Percentiles rank a stretch among this genome's conserved stretches.
Conservation (phyloP, 1,139 yeast species). For the Taiozyma sp. region DNA sequence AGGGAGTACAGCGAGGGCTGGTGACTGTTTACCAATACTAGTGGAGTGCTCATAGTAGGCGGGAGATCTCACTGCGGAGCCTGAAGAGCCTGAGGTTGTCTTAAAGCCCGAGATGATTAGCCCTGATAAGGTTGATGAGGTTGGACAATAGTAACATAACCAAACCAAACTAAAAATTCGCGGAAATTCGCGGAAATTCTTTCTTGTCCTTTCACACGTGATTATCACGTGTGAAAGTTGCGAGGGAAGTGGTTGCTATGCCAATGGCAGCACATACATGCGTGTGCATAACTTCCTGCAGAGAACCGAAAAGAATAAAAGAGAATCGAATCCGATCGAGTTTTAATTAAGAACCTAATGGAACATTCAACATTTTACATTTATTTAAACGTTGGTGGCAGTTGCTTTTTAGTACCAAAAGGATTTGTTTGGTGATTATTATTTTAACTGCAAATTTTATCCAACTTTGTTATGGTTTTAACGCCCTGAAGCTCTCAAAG, state of each 20-base stretch:
- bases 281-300: neutral
- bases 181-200: neutral
- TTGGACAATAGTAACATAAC: no score
- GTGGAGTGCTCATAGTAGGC: neutral
- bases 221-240: no score
- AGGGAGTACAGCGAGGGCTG: constrained; percentile 42
- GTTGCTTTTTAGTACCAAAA: no score
- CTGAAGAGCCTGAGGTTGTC: neutral
- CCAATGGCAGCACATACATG: neutral
- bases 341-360: neutral
- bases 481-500: neutral
- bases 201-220: neutral
- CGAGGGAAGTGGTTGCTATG: neutral
- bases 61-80: neutral
- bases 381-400: no score
- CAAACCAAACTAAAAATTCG: neutral
- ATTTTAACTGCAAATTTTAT: neutral
- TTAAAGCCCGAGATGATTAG: neutral
- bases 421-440: neutral
- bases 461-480: neutral
- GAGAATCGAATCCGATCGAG: neutral
- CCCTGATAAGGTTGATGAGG: no score
- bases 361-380: neutral
- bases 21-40: constrained; percentile 1
- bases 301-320: neutral